Conservation (phyloP, 768 basidiomycete species). For the Lentinus brumalis region DNA sequence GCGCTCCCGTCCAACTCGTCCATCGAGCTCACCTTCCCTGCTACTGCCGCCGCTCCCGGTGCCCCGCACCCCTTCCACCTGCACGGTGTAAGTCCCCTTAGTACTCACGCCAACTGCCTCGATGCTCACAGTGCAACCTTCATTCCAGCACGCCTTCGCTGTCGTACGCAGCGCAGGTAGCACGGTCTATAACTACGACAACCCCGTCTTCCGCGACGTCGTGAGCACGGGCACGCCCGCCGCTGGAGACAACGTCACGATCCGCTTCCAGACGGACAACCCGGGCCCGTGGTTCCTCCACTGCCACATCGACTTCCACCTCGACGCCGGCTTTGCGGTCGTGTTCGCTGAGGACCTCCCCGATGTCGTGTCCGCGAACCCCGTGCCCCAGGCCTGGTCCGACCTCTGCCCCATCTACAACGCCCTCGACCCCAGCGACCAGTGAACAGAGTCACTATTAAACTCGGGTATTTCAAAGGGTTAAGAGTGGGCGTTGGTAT, state of each 20-base stretch:
- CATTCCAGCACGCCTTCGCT: slow-evolving; percentile 37
- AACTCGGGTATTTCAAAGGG: too few species aligned
- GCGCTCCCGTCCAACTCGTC: slow-evolving; percentile 47
- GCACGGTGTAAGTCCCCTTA: slow-evolving; percentile 39
- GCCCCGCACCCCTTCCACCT: slow-evolving; percentile 44
- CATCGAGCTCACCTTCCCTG: slow-evolving; percentile 48
- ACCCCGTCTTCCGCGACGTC: slow-evolving; percentile 38
- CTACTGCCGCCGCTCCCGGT: slow-evolving; percentile 26
- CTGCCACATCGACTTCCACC: slow-evolving; percentile 31
- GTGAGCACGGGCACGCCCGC: slow-evolving; percentile 23
- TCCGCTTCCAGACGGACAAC: slow-evolving; percentile 50
- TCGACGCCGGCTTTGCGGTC: slow-evolving; percentile 42
- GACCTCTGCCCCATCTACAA: slow-evolving; percentile 21
- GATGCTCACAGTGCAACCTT: not conserved
- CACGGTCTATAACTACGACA: slow-evolving; percentile 35
- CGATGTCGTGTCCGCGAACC: slow-evolving; percentile 18
- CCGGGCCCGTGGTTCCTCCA: slow-evolving; percentile 53
- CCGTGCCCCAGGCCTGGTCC: slow-evolving; percentile 20
- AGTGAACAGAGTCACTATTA: not conserved
- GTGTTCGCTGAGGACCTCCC: slow-evolving; percentile 42
- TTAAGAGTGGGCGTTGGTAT: not conserved
- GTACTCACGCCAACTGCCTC: not conserved
- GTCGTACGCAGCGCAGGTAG: slow-evolving; percentile 38
- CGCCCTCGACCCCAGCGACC: slow-evolving; percentile 12
- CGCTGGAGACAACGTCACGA: slow-evolving; percentile 23